Percentiles rank a stretch among this genome's conserved stretches.
Evolutionary conservation across 164 flowering plant species (phyloP).

Genomic region (Malania oleifera): DNA sequence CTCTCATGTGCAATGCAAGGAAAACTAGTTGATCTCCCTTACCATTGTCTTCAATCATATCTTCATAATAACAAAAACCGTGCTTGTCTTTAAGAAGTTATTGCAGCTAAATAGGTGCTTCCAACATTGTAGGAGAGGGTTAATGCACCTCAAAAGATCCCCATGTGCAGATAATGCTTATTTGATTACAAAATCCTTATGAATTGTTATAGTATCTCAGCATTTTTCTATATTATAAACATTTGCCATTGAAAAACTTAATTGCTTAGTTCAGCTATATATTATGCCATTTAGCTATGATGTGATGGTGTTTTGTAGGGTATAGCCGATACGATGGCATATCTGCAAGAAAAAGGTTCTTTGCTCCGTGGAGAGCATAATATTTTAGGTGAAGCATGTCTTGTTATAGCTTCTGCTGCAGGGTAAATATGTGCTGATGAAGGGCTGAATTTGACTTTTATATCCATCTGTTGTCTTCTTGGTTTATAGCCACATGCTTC

Average conservation of each 20-base stretch:
- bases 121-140: not conserved
- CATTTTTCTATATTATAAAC: too few relatives aligned
- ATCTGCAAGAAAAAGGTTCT: conserved; percentile 76
- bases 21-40: too few relatives aligned
- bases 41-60: too few relatives aligned
- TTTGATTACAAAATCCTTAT: not conserved
- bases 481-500: conserved; percentile 1
- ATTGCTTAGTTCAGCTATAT: not conserved
- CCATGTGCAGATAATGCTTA: not conserved
- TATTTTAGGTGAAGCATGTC: conserved; percentile 93
- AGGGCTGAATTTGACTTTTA: not conserved
- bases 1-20: too few relatives aligned
- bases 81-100: not conserved
- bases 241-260: not conserved
- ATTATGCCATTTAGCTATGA: not conserved
- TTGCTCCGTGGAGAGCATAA: conserved; percentile 90
- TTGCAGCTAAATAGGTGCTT: not conserved
- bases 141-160: too few relatives aligned
- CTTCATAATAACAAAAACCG: not conserved
- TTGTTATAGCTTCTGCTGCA: conserved; percentile 93
- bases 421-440: conserved; percentile 49
- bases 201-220: not conserved
- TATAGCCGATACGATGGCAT: conserved; percentile 86
- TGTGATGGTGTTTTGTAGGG: conserved; percentile 39
- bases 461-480: not conserved